These are phyloP conservation scores for Castanea mollissima DNA, from an alignment of 306 rosid species.

Conservation along the genomic window DNA sequence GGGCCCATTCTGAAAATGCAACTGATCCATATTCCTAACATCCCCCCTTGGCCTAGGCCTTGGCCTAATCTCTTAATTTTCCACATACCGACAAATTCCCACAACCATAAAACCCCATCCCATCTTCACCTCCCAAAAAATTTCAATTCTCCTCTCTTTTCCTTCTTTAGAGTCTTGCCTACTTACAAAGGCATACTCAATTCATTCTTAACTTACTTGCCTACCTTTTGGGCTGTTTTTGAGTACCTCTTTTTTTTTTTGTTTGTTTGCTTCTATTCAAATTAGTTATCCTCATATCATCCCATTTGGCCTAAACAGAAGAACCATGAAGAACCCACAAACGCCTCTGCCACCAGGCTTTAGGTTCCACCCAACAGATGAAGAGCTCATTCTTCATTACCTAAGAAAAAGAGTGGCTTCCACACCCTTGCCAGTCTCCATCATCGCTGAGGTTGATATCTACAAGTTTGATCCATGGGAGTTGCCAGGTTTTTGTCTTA, in stretches of 20 bases:
- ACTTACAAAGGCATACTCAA: too few species aligned
- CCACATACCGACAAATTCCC: conserved; percentile 45
- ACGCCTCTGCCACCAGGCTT: conserved; percentile 51
- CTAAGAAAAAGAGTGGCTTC: conserved; percentile 45
- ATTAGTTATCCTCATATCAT: too few species aligned
- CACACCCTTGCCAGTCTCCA: conserved; percentile 48
- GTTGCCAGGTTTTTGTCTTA: conserved; percentile 38
- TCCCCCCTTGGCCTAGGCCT: conserved; percentile 35
- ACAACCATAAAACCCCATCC: conserved; percentile 42
- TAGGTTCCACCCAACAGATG: conserved; percentile 62
- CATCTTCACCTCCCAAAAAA: conserved; percentile 37
- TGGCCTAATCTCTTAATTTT: conserved; percentile 42
- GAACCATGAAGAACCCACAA: conserved; percentile 39
- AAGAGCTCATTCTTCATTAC: conserved; percentile 55
- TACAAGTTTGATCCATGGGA: conserved; percentile 60
- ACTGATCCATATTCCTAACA: conserved; percentile 7
- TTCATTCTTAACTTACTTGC: too few species aligned
- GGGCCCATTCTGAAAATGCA: conserved; percentile 40
- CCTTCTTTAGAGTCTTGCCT: background rate
- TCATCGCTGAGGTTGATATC: conserved; percentile 61
- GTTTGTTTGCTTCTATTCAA: background rate
- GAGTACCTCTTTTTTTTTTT: too few species aligned
- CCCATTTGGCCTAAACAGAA: background rate
- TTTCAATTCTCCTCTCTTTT: conserved; percentile 32
- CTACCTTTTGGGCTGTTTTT: too few species aligned